Evolutionary conservation across 1,284 basidiomycete genomes (phyloP), one percentile per base, ranked within the genome.

Genomic region (Ganoderma sinense): DNA sequence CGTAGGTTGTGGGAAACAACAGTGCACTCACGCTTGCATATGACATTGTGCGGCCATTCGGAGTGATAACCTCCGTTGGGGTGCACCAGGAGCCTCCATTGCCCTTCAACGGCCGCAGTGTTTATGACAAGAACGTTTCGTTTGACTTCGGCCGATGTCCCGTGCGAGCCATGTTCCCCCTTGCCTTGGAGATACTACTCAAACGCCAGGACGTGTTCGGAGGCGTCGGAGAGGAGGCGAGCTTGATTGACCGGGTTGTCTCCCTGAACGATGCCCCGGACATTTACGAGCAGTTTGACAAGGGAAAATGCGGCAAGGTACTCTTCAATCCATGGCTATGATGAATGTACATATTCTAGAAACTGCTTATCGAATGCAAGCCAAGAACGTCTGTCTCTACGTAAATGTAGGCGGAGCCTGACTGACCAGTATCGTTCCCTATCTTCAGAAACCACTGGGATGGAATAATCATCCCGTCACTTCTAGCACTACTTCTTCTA

Each of bases 131-230:
- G 82, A 97, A 96, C 77, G 85, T 92, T 6, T 91, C 90, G 1
- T 83, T 94, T 65, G 91, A 93, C 75, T 96, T 96, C 78, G 96
- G 96, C 11, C 87, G 96, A 20, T 97, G 96, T 77, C 95, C 94
- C 20, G 95, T 94, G 8, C 87, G 91, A 18, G 89, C 92, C 0
- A 91, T 95, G 86, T 92, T 95, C 74, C 90, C 90, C 2, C 81
- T 88, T 66, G 94, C 94, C 0, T 84, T 94, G 51, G 89, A 92
- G 75, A 80, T 96, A 29, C 81, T 97, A 81, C 82, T 90, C 55
- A 88, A 88, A 74, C 82, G 89, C 45, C 91, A 91, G 76, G 90
- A 93, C 73, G 83, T 93, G 1, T 91, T 94, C 72, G 91, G 89
- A 31, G 81, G 82, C 11, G 83, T 93, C 0, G 91, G 92, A 4